Evolutionary conservation across 2,329 filamentous ascomycete species (phyloP).

Genomic region (Trematosphaeria pertusa): DNA sequence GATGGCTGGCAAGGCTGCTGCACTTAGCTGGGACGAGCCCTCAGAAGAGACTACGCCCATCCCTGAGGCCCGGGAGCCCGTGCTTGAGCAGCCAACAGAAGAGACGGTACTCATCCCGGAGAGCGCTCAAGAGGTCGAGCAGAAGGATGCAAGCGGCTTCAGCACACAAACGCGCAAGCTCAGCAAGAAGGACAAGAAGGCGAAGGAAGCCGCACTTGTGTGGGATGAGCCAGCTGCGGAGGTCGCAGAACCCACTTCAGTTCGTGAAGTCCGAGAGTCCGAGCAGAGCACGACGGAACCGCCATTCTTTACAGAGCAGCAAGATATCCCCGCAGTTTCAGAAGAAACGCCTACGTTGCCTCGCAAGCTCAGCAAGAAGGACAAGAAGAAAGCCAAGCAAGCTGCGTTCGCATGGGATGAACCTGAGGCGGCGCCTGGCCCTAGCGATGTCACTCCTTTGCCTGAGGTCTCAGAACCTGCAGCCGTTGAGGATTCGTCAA

Average conservation of each 20-base stretch:
- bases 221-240: constrained; percentile 10
- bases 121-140: background rate
- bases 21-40: constrained; percentile 12
- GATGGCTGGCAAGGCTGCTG: constrained; percentile 36
- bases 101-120: background rate
- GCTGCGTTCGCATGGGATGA: constrained; percentile 9
- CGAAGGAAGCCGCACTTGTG: constrained; percentile 8
- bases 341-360: constrained; percentile 10
- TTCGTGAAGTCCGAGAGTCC: background rate
- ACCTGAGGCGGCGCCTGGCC: too few relatives aligned
- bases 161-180: constrained; percentile 15
- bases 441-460: background rate
- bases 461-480: background rate
- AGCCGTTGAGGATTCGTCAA: too few relatives aligned
- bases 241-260: background rate
- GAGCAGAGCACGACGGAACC: background rate
- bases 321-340: background rate
- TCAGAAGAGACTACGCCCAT: constrained; percentile 1
- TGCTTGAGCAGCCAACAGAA: background rate
- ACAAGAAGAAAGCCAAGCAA: constrained; percentile 49
- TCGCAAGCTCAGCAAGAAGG: constrained; percentile 50
- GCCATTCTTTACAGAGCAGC: background rate
- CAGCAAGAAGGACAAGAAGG: constrained; percentile 28
- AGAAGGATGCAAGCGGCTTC: background rate
- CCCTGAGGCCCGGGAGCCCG: background rate